Base-by-base conservation (phyloP, 2,329 filamentous ascomycete genomes). In the Beauveria scarabaeidicola region DNA sequence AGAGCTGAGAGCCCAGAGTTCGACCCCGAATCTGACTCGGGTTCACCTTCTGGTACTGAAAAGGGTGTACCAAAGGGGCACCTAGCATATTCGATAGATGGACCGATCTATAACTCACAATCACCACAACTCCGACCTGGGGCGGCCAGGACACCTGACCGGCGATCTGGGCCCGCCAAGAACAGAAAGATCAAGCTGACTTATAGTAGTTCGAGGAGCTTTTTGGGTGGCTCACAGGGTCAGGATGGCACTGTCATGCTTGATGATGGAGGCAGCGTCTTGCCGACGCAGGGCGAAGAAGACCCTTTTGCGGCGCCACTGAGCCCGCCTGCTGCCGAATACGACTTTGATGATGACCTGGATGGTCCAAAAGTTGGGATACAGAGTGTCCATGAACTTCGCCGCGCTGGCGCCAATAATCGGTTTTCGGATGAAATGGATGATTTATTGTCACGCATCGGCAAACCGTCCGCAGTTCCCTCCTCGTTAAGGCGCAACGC, bases 381-480 rank as follows among this genome's bases (percentile, higher is more conserved):
- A 51, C 78, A 80, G 61, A 85, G 82, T 64, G 81, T 88, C 19
- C 85, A 88, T 66, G 85, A 88, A 67, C 71, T 88, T 46, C 78
- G 84, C 55, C 82, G 86, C 61, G 84, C 85, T 5, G 85, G 85
- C 17, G 84, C 83, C 23, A 87, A 87, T 66, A 85, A 83, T 65
- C 80, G 85, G 29, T 85, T 85, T 63, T 76, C 84, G 5, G 84
- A 88, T 63, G 83, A 86, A 65, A 80, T 88, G 71, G 82, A 85
- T 62, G 85, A 88, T 64, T 71, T 87, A 17, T 70, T 86, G 57
- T 82, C 83, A 48, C 79, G 84, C 58, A 81, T 88, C 63, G 83
- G 83, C 41, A 69, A 66, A 6, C 82, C 83, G 0, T 73, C 71
- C 27, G 65, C 68, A 15, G 74, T 77, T 40, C 69, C 78, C 7